A percentile compares a stretch with the other conserved stretches of the same genome.
phyloP scores from a whole-genome alignment of 768 basidiomycete genomes.

The Porpolomopsis calyptriformis region DNA sequence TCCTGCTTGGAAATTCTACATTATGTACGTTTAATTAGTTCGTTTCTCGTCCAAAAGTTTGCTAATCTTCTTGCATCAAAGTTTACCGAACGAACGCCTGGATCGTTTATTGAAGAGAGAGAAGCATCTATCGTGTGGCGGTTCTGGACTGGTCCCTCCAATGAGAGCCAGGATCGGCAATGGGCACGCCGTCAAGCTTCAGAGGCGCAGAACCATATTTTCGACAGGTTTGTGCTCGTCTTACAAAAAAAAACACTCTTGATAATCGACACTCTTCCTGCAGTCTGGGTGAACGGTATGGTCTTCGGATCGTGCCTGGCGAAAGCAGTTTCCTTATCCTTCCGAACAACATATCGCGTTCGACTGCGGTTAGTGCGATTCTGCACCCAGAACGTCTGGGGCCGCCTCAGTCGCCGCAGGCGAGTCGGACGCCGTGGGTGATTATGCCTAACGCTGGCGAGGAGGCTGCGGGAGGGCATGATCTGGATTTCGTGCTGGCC shows the following conservation, averaged over 20 bases:
- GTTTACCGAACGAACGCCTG: conserved; percentile 86
- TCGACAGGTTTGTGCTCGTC: conserved; percentile 42
- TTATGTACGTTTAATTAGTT: conserved; percentile 48
- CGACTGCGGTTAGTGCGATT: conserved; percentile 75
- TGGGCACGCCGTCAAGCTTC: conserved; percentile 85
- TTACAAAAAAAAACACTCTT: neutral
- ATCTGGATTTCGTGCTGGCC: conserved; percentile 17
- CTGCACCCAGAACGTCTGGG: conserved; percentile 41
- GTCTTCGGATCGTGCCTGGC: conserved; percentile 74
- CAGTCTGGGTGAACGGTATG: conserved; percentile 74
- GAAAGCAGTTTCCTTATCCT: conserved; percentile 72
- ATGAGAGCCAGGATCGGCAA: conserved; percentile 46
- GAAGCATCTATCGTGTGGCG: conserved; percentile 79
- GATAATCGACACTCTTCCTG: neutral
- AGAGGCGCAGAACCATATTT: conserved; percentile 88
- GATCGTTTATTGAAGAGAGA: conserved; percentile 75
- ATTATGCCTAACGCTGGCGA: conserved; percentile 28
- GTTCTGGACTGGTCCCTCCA: conserved; percentile 53
- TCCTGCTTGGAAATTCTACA: conserved; percentile 74
- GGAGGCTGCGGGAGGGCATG: conserved; percentile 16
- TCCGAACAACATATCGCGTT: conserved; percentile 73
- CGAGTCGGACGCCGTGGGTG: conserved; percentile 31
- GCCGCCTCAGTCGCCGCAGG: conserved; percentile 31
- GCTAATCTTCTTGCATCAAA: conserved; percentile 18
- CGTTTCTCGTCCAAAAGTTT: neutral